A percentile compares a stretch with the other conserved stretches of the same genome.
Conservation (phyloP, 1,284 basidiomycete genomes). For the Stygiomarasmius scandens region DNA sequence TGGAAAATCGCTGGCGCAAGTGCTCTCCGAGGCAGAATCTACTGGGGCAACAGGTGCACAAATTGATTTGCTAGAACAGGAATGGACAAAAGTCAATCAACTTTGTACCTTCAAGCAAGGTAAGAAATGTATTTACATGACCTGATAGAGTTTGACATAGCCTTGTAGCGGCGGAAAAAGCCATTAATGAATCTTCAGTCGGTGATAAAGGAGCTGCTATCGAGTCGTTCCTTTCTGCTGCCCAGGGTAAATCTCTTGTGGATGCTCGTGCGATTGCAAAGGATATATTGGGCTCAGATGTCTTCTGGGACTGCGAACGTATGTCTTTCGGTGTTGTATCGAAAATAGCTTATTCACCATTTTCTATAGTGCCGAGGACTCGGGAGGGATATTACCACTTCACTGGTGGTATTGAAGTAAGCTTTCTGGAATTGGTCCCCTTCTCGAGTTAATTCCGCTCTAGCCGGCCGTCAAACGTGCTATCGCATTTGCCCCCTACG, state of each 20-base stretch:
- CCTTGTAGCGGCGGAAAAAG: conserved; percentile 59
- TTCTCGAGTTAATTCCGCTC: conserved; percentile 10
- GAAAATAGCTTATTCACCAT: conserved; percentile 3
- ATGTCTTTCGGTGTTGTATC: too few relatives aligned
- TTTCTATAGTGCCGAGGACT: conserved; percentile 73
- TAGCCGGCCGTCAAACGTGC: conserved; percentile 83
- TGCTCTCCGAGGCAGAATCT: conserved; percentile 74
- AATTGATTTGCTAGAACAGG: conserved; percentile 75
- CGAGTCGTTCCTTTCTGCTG: conserved; percentile 47
- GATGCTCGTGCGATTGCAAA: conserved; percentile 76
- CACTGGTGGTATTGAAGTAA: conserved; percentile 75
- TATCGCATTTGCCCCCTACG: conserved; percentile 79
- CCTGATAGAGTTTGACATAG: conserved; percentile 2
- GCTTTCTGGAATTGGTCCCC: conserved; percentile 8
- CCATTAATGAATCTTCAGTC: conserved; percentile 52
- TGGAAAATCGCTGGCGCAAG: conserved; percentile 71
- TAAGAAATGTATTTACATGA: conserved; percentile 26
- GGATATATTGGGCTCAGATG: conserved; percentile 67
- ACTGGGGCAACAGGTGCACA: conserved; percentile 69
- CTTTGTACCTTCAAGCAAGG: conserved; percentile 87
- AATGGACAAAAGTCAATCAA: conserved; percentile 76
- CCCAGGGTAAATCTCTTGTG: conserved; percentile 70
- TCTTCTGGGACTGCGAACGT: conserved; percentile 91
- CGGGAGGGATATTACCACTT: conserved; percentile 93
- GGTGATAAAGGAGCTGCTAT: conserved; percentile 58